Conservation (phyloP, 371 early-diverging fungal species). For the Mortierella sp. region DNA sequence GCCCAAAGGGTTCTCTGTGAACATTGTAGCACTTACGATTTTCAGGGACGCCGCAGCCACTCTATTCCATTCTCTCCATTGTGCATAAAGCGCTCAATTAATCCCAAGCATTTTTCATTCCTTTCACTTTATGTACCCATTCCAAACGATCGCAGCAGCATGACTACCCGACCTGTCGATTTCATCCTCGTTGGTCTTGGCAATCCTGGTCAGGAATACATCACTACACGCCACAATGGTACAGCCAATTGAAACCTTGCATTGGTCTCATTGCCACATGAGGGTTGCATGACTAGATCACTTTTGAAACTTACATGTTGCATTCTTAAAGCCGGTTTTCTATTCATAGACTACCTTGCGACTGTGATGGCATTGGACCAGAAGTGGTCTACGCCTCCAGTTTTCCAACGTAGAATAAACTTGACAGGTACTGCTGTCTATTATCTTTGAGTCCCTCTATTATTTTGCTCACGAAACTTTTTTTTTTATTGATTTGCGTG, state of each 20-base stretch:
- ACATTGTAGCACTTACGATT: too few species aligned
- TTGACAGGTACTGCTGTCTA: slow-evolving; percentile 47
- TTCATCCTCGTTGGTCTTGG: slow-evolving; percentile 65
- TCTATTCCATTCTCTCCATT: background rate
- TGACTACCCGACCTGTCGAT: slow-evolving; percentile 60
- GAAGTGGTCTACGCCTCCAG: slow-evolving; percentile 42
- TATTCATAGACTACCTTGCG: slow-evolving; percentile 66
- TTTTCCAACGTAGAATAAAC: slow-evolving; percentile 57
- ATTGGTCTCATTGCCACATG: background rate
- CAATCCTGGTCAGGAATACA: slow-evolving; percentile 60
- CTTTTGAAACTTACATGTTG: background rate
- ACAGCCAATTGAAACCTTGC: background rate
- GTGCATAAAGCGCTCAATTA: background rate
- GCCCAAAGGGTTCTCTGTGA: too few species aligned
- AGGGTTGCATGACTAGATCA: background rate
- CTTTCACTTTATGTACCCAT: background rate
- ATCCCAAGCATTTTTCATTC: background rate
- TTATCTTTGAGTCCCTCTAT: background rate
- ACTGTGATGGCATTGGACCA: slow-evolving; percentile 62
- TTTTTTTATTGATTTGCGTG: too few species aligned
- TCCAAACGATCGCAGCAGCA: slow-evolving; percentile 7
- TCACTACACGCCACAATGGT: slow-evolving; percentile 69
- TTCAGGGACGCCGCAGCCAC: background rate
- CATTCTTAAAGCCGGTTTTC: slow-evolving; percentile 58
- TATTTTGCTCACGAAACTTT: background rate